These are phyloP conservation scores for Angophora floribunda DNA, from an alignment of 345 rosid genomes.

Conservation along the genomic window DNA sequence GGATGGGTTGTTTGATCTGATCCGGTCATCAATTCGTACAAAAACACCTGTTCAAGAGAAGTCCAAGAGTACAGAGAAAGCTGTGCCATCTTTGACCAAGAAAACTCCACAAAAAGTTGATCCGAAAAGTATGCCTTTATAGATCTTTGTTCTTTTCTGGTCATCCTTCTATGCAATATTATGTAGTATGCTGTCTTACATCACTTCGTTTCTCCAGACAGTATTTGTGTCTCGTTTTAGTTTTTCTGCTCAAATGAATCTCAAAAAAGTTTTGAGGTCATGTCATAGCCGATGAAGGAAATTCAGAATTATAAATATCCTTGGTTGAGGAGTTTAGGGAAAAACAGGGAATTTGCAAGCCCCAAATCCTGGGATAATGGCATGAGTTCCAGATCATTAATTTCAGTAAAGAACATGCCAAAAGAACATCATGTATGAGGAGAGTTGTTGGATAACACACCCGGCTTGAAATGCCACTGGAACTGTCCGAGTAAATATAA, in stretches of 20 bases:
- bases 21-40: constrained; percentile 53
- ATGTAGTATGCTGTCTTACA: not conserved
- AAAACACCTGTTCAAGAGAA: constrained; percentile 26
- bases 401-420: not conserved
- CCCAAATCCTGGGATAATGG: not conserved
- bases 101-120: constrained; percentile 53
- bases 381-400: not conserved
- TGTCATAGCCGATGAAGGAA: not conserved
- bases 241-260: not conserved
- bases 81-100: constrained; percentile 25
- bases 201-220: not conserved
- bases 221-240: not conserved
- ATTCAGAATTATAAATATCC: not conserved
- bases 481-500: not conserved
- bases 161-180: not conserved
- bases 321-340: not conserved
- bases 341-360: not conserved
- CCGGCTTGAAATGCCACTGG: not conserved
- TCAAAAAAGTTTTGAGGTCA: not conserved
- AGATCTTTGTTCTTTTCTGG: not conserved
- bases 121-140: constrained; percentile 34
- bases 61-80: constrained; percentile 27
- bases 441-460: not conserved
- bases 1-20: constrained; percentile 84
- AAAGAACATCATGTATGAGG: not conserved